phyloP scores from a whole-genome alignment of 1,284 basidiomycete species.

The Malassezia yamatoensis region DNA sequence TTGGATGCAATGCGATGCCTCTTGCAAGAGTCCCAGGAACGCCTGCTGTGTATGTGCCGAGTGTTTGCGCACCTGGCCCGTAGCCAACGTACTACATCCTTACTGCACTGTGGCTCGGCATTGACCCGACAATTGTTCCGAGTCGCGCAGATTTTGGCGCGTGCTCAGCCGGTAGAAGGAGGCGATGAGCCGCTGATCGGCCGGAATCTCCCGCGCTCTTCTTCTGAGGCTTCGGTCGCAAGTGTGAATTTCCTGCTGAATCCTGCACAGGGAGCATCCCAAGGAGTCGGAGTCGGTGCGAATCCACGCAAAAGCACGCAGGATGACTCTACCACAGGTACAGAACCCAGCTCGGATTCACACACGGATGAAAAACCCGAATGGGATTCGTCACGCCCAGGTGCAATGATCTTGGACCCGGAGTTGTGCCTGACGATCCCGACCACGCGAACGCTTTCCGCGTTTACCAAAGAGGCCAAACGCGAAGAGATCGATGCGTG shows the following conservation, averaged over 20 bases:
- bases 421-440: conserved; percentile 1
- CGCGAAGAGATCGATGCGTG: conserved; percentile 29
- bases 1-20: background rate
- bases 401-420: background rate
- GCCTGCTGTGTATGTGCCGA: conserved; percentile 4
- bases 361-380: background rate
- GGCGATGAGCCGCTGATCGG: background rate
- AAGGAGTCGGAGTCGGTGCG: no score
- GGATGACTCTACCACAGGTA: background rate
- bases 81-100: background rate
- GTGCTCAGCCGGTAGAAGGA: conserved; percentile 1
- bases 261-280: background rate
- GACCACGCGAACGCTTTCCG: conserved; percentile 15
- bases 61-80: conserved; percentile 3
- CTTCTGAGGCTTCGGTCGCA: no score
- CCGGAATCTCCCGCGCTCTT: no score
- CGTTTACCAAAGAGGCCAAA: conserved; percentile 35
- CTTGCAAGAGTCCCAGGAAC: conserved; percentile 3
- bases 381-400: background rate
- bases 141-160: conserved; percentile 21
- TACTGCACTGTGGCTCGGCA: conserved; percentile 4
- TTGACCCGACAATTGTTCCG: conserved; percentile 17
- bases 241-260: conserved; percentile 3
- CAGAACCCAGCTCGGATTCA: background rate
- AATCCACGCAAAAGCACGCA: background rate